Evolutionary conservation across 192 early-diverging fungal genomes (phyloP), one percentile per base, ranked within the genome.

Genomic region (Podila verticillata): DNA sequence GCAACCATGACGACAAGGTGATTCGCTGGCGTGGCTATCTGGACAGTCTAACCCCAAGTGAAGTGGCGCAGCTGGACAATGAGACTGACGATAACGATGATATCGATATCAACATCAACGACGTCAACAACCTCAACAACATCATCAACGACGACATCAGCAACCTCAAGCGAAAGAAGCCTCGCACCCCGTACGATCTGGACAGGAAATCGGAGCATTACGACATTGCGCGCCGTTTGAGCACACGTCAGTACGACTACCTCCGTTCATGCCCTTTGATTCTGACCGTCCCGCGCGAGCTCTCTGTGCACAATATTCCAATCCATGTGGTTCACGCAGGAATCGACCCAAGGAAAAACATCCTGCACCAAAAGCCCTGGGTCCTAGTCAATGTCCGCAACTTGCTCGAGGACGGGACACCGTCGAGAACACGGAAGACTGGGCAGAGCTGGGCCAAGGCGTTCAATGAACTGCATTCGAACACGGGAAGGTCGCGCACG

Each of bases 1-100:
- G 93, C 30, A 94, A 94, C 70, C 93, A 94, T 54, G 93, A 94
- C 58, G 91, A 94, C 72, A 83, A 83, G 44, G 88, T 93, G 4
- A 77, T 93, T n/a, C 77, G 87, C 17, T 88, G 88, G 79, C 81
- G 84, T 31, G 83, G 84, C 29, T 87, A 82, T 51, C 75, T 90
- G n/a, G 63, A 87, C 22, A 73, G 73, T 22, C 80, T 88, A 4
- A 71, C 61, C 7, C 39, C 20, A 22, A 24, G 48, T 31, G 44
- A 75, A 48, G 26, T 66, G 26, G 34, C 62, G 24, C 24, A 19
- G 6, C 49, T 47, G 29, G 67, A 73, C 13, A 44, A 4, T 29
- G 61, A 54, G 28, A 51, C 24, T n/a, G 60, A 65, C 1, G 47
- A 57, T 29, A 20, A 32, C 59, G 28, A 31, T 7, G 59, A 61